phyloP scores from a whole-genome alignment of 2,329 filamentous ascomycete species.

The Chaetomiaceae sp. region DNA sequence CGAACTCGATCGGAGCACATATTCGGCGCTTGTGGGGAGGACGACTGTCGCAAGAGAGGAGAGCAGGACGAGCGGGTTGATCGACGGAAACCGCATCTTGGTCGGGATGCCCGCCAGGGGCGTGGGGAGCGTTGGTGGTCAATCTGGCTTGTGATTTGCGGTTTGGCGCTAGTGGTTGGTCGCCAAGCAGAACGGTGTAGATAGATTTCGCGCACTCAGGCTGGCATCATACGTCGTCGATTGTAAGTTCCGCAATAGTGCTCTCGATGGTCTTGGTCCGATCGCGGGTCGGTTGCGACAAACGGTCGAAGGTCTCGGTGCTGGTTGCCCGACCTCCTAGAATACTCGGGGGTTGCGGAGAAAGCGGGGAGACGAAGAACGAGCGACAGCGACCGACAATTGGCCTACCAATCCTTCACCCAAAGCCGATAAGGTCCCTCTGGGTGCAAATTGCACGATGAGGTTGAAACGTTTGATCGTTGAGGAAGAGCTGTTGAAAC shows the following conservation, averaged over 20 bases:
- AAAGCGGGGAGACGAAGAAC: not conserved
- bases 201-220: not conserved
- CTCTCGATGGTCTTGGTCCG: not conserved
- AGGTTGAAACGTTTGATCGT: not conserved
- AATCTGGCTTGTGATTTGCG: not conserved
- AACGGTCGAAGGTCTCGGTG: not conserved
- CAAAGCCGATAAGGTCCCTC: too few relatives aligned
- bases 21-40: slow-evolving; percentile 47
- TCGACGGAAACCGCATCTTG: slow-evolving; percentile 44
- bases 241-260: too few relatives aligned
- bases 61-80: slow-evolving; percentile 42
- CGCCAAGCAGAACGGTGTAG: not conserved
- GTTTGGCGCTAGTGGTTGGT: not conserved
- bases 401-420: not conserved
- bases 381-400: slow-evolving; percentile 13
- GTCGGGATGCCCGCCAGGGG: slow-evolving; percentile 7
- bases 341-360: not conserved
- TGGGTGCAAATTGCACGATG: not conserved
- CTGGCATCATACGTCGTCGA: not conserved
- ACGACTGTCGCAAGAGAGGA: slow-evolving; percentile 41
- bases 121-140: not conserved
- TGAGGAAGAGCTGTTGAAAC: not conserved
- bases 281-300: not conserved
- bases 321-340: not conserved
- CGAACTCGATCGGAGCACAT: slow-evolving; percentile 72